Evolutionary conservation across 2,329 filamentous ascomycete species (phyloP).

Genomic region (Exophiala oligosperma): DNA sequence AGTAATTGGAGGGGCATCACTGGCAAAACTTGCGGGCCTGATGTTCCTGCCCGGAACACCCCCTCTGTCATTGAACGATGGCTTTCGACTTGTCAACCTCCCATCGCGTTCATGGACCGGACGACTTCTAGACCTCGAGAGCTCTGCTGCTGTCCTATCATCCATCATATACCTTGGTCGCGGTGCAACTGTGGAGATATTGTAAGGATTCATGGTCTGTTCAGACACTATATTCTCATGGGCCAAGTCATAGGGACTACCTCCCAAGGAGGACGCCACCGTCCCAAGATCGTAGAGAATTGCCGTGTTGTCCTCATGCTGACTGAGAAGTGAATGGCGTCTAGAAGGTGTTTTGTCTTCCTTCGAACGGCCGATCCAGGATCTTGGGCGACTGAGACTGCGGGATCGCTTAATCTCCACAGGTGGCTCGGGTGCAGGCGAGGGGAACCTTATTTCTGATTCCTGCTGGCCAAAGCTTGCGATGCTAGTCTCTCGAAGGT

Average conservation of each 20-base stretch:
- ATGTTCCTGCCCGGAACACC: slow-evolving; percentile 27
- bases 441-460: slow-evolving; percentile 26
- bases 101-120: slow-evolving; percentile 17
- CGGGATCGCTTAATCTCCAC: slow-evolving; percentile 10
- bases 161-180: slow-evolving; percentile 26
- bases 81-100: slow-evolving; percentile 3
- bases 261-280: slow-evolving; percentile 17
- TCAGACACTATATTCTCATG: slow-evolving; percentile 7
- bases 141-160: slow-evolving; percentile 22
- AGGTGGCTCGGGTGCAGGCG: slow-evolving; percentile 20
- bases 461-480: slow-evolving; percentile 19
- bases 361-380: slow-evolving; percentile 24
- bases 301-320: slow-evolving; percentile 10
- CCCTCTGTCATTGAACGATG: slow-evolving; percentile 28
- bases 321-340: slow-evolving; percentile 12
- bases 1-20: slow-evolving; percentile 26
- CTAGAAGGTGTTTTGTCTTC: slow-evolving; percentile 13
- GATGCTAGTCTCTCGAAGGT: slow-evolving; percentile 11
- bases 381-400: slow-evolving; percentile 19
- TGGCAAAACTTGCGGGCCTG: slow-evolving; percentile 19
- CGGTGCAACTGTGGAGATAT: slow-evolving; percentile 4
- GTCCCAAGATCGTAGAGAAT: slow-evolving; percentile 26
- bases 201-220: slow-evolving; percentile 6
- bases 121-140: slow-evolving; percentile 21
- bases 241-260: slow-evolving; percentile 25